These are phyloP conservation scores for Chamaenerion angustifolium DNA, from an alignment of 345 rosid species.

Conservation along the genomic window DNA sequence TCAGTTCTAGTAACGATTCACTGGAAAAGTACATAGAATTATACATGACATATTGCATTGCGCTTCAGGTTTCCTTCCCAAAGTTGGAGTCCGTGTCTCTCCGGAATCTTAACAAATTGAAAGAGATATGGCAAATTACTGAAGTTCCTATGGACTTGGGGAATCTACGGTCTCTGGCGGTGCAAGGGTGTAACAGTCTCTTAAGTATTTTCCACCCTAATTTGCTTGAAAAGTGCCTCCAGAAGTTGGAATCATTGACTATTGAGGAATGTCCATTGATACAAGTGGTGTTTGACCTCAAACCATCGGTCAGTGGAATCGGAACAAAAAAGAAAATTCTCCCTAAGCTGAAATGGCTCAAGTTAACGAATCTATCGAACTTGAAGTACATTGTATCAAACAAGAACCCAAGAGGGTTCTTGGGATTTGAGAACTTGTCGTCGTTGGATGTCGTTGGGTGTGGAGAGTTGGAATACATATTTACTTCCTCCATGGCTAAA, in stretches of 20 bases:
- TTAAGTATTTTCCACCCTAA: background rate
- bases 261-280: background rate
- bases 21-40: background rate
- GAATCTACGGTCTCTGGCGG: background rate
- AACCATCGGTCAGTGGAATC: background rate
- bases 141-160: background rate
- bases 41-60: background rate
- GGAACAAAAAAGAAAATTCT: background rate
- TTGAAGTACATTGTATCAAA: background rate
- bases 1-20: too few species aligned
- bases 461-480: background rate
- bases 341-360: background rate
- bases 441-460: background rate
- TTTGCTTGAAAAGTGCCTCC: background rate
- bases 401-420: background rate
- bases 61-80: background rate
- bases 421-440: background rate
- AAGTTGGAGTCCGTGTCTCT: background rate
- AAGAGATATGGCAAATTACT: background rate
- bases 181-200: background rate
- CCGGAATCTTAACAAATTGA: background rate
- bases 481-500: constrained; percentile 1
- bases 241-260: background rate
- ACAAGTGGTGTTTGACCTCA: background rate
- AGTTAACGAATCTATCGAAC: background rate